phyloP scores from a whole-genome alignment of 2,329 filamentous ascomycete genomes.

The Cordyceps tenuipes region DNA sequence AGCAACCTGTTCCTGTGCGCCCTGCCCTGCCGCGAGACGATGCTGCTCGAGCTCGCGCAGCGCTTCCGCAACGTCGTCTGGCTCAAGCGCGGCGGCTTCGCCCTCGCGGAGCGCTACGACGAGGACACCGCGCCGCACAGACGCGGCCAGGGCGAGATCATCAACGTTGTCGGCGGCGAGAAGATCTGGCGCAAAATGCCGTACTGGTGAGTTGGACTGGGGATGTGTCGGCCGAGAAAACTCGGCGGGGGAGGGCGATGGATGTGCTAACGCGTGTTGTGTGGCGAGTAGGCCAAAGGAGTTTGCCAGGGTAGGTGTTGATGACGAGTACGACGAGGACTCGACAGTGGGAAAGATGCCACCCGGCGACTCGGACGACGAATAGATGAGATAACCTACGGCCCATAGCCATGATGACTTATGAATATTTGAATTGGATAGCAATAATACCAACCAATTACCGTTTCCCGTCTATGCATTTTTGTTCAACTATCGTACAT shows the following conservation, averaged over 20 bases:
- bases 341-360: constrained; percentile 80
- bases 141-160: constrained; percentile 78
- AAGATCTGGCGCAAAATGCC: constrained; percentile 81
- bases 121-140: constrained; percentile 38
- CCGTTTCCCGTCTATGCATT: neutral
- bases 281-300: constrained; percentile 60
- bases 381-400: constrained; percentile 27
- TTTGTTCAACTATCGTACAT: neutral
- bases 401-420: constrained; percentile 12
- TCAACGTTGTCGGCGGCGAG: constrained; percentile 88
- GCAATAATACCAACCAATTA: neutral
- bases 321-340: constrained; percentile 62
- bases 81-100: constrained; percentile 83
- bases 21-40: constrained; percentile 52
- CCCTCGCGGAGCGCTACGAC: constrained; percentile 64
- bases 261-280: neutral
- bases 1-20: constrained; percentile 82
- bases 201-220: constrained; percentile 80
- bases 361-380: constrained; percentile 69
- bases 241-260: too few species aligned
- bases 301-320: too few species aligned
- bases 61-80: constrained; percentile 88
- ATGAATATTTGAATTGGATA: constrained; percentile 24
- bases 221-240: neutral
- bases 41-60: constrained; percentile 74